Conservation (phyloP, 2,329 filamentous ascomycete species). For the Pseudogymnoascus sp. region DNA sequence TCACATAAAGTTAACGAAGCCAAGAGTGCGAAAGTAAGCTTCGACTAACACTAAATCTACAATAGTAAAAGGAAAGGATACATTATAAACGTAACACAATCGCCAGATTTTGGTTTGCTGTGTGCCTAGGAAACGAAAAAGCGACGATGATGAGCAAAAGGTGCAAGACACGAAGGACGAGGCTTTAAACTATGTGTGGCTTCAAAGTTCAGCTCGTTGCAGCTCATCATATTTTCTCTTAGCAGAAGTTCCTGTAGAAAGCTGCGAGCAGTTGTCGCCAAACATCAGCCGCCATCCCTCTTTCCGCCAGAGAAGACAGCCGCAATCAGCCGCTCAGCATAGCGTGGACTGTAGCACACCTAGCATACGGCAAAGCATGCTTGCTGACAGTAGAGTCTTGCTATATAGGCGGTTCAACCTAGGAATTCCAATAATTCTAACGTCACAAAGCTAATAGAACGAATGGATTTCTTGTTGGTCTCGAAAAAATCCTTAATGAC, state of each 20-base stretch:
- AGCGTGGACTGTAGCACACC: constrained; percentile 21
- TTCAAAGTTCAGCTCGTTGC: not conserved
- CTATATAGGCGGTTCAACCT: not conserved
- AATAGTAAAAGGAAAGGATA: too few species aligned
- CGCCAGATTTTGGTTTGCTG: too few species aligned
- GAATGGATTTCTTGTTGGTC: constrained; percentile 13
- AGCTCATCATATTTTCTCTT: not conserved
- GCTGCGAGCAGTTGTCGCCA: not conserved
- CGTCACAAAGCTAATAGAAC: not conserved
- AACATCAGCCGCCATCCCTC: constrained; percentile 9
- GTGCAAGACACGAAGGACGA: too few species aligned
- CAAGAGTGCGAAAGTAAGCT: too few species aligned
- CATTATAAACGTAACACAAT: too few species aligned
- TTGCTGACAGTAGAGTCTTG: not conserved
- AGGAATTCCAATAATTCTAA: not conserved
- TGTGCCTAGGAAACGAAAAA: too few species aligned
- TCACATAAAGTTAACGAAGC: too few species aligned
- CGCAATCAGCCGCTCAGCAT: constrained; percentile 17
- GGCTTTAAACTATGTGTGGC: too few species aligned
- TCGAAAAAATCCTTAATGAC: constrained; percentile 13
- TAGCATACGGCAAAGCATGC: constrained; percentile 13
- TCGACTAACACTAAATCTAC: too few species aligned
- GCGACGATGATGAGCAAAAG: too few species aligned
- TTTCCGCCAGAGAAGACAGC: constrained; percentile 14
- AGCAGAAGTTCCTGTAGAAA: not conserved